These are phyloP conservation scores for Magnolia kwangsiensis DNA, from an alignment of 164 flowering plant species.

Conservation along the genomic window DNA sequence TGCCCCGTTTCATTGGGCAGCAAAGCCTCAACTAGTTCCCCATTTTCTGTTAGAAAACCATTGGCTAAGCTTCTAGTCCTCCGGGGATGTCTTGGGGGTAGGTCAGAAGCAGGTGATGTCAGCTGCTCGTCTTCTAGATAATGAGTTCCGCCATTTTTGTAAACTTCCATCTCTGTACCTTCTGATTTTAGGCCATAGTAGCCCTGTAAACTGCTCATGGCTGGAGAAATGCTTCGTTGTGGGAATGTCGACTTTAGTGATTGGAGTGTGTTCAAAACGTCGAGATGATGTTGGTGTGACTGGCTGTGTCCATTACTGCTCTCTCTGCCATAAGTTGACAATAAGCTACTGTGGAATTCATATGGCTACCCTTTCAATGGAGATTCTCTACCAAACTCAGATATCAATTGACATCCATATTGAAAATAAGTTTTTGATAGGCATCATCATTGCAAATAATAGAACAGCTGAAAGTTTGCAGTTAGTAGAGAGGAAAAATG, in stretches of 20 bases:
- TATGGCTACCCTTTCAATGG: background rate
- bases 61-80: constrained; percentile 58
- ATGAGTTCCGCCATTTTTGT: constrained; percentile 32
- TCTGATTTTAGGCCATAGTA: constrained; percentile 64
- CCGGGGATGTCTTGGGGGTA: constrained; percentile 32
- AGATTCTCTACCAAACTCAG: background rate
- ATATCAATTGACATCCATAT: background rate
- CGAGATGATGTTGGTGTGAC: constrained; percentile 25
- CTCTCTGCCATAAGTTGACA: constrained; percentile 34
- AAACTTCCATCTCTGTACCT: constrained; percentile 56
- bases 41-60: constrained; percentile 32
- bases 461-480: background rate
- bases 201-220: constrained; percentile 75
- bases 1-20: constrained; percentile 26
- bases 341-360: background rate
- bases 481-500: background rate
- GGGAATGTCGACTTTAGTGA: constrained; percentile 50
- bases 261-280: constrained; percentile 59
- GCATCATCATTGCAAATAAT: background rate
- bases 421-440: too few species aligned
- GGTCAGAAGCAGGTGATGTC: constrained; percentile 25
- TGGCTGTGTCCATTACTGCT: constrained; percentile 31
- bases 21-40: constrained; percentile 24
- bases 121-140: constrained; percentile 42
- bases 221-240: constrained; percentile 50